These are phyloP conservation scores for Nemophila menziesii DNA, from an alignment of 257 asterid species.

Conservation along the genomic window DNA sequence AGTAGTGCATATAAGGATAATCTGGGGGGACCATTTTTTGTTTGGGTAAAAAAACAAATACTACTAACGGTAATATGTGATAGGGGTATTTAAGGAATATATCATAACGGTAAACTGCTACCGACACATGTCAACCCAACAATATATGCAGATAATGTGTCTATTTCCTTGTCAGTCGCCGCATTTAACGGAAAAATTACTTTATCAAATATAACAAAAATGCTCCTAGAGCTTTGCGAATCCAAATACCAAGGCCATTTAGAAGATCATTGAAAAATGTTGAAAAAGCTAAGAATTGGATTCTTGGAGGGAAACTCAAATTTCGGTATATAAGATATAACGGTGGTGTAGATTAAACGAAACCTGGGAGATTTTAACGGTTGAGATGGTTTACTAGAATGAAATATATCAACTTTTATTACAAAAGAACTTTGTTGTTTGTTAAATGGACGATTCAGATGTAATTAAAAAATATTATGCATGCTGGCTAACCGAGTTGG, in stretches of 20 bases:
- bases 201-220: too few species aligned
- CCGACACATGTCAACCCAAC: neutral
- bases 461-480: neutral
- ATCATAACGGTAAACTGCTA: neutral
- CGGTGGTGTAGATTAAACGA: neutral
- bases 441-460: conserved; percentile 27
- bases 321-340: conserved; percentile 5
- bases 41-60: too few species aligned
- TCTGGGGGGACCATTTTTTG: too few species aligned
- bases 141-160: neutral
- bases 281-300: conserved; percentile 13
- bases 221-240: too few species aligned
- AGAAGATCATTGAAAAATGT: neutral
- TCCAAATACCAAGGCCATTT: too few species aligned
- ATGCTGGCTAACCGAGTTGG: neutral
- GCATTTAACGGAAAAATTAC: too few species aligned
- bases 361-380: conserved; percentile 28
- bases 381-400: conserved; percentile 26
- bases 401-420: too few species aligned
- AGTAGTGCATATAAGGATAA: too few species aligned
- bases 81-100: neutral
- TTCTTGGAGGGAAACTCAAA: conserved; percentile 20
- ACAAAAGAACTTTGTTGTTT: conserved; percentile 3
- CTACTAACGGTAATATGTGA: too few species aligned
- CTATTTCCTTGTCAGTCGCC: neutral